Evolutionary conservation across 306 rosid genomes (phyloP), one percentile per base, ranked within the genome.

Genomic region (Trichosanthes truncata): DNA sequence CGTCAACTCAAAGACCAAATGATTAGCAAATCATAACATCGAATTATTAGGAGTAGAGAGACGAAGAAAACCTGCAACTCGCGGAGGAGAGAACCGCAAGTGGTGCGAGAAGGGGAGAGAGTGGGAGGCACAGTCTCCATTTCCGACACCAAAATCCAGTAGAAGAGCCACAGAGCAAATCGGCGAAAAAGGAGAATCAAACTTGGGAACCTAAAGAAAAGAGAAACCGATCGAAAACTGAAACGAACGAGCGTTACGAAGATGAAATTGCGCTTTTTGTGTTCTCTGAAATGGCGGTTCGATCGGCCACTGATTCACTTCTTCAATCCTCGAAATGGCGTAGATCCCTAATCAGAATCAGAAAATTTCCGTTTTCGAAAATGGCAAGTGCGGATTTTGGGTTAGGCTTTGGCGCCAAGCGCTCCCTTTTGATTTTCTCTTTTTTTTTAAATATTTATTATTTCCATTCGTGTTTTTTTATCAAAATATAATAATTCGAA

Each of bases 51-150:
- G 29, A 29, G 57, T 74, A 20, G 77, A 67, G 21, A 79, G 40
- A 62, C 62, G 20, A 45, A 71, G 33, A 60, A 66, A 81, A 90
- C 98, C 97, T 94, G 97, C 87, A 94, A 91, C 75, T 94, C 89
- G 20, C 78, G 90, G 68, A 94, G 97, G 69, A 94, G 95, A 56
- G 98, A 94, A 71, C 93, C 97, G 80, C 98, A 94, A 76, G 98
- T 92, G 40, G 97, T 92, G 72, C 91, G 95, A 81, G 98, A 86
- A 36, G 97, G 92, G 26, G 94, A 92, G 68, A 87, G 20, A 20
- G 91, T 80, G 52, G 87, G 87, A 29, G 80, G 84, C 48, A 71
- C 31, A 59, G 84, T 29, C 29, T 83, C 61, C 96, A 92, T 90
- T 82, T 53, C 33, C 79, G n/a, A 26, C 77, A 17, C 31, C 17